Evolutionary conservation across 2,329 filamentous ascomycete species (phyloP).

Genomic region (Diaporthe australafricana): DNA sequence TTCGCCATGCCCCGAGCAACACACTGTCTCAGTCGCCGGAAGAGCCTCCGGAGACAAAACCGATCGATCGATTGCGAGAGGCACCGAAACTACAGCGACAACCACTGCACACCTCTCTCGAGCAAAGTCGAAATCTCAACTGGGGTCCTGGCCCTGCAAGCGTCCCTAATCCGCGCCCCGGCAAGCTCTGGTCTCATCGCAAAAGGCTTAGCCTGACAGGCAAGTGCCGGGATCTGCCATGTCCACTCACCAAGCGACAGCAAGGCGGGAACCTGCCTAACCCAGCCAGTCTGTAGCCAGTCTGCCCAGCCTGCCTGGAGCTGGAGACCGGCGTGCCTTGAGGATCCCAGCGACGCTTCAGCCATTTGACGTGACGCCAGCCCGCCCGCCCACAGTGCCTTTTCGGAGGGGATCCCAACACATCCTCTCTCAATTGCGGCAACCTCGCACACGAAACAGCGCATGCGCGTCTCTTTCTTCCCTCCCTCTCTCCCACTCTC

Average conservation of each 20-base stretch:
- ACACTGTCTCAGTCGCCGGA: background rate
- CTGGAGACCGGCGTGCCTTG: constrained; percentile 9
- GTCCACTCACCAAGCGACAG: constrained; percentile 22
- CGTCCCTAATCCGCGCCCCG: constrained; percentile 22
- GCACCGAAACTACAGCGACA: background rate
- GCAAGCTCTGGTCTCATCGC: constrained; percentile 24
- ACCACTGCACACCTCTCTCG: background rate
- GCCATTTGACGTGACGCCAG: constrained; percentile 23
- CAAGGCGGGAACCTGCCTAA: constrained; percentile 23
- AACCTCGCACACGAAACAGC: constrained; percentile 22
- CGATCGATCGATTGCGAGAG: constrained; percentile 22
- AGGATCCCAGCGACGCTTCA: constrained; percentile 14
- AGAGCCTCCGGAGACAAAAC: background rate
- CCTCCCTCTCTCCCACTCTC: background rate
- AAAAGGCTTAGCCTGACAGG: constrained; percentile 28
- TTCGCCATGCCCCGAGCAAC: background rate
- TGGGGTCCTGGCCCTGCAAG: constrained; percentile 20
- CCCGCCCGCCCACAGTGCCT: constrained; percentile 13
- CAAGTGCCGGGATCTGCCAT: constrained; percentile 29
- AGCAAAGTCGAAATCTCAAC: constrained; percentile 15
- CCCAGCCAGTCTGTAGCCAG: constrained; percentile 23
- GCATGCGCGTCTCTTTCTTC: constrained; percentile 13
- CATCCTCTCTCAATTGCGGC: constrained; percentile 2
- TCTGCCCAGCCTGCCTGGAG: constrained; percentile 15
- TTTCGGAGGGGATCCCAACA: background rate